Base-by-base conservation (phyloP, 1,139 yeast genomes). In the Nakaseomyces bracarensis region DNA sequence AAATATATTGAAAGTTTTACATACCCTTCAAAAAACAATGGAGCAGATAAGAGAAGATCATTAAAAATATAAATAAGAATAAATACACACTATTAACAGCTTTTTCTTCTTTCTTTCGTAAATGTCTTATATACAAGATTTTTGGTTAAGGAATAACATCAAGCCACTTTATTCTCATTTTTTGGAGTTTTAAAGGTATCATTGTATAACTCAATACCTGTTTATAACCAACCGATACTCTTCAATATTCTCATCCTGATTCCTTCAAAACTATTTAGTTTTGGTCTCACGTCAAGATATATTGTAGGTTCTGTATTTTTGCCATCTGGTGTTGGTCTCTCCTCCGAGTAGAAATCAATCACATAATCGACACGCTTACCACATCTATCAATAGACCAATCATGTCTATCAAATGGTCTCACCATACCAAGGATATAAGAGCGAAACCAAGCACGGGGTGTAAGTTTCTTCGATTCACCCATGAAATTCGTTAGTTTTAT, bases 401-500 rank as follows among this genome's bases (percentile, higher is more conserved):
- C 98, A 60, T 91, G 98, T 54, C 98, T 74, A 64, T 91, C 98
- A 65, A 91, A 91, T 0, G 98, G 98, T 49, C 74, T 74, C 42
- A 77, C 77, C 48, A 74, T 71, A 0, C 96, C 86, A 46, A 79
- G 57, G 26, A 83, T 57, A 51, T 74, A 66, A 20, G 54, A 49
- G 52, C 83, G 78, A 54, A 85, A 68, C 68, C 94, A 75, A 0
- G 98, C 98, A 52, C 94, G 71, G 3, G 98, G 98, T 0, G 96
- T 86, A 39, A 86, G 57, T 52, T 83, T 82, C 50, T 77, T 75
- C 40, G 89, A 78, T 58, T 89, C 95, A 8, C 97, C 98, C 58
- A 83, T 81, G 64, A 91, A 91, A 49, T 87, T 78, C 3, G 94
- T 80, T 46, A 91, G 68, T 49, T 83, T 77, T 16, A 93, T 77